Evolutionary conservation across 352 stramenopile genomes (phyloP), one percentile per base, ranked within the genome.

Genomic region (Phytophthora meadii): DNA sequence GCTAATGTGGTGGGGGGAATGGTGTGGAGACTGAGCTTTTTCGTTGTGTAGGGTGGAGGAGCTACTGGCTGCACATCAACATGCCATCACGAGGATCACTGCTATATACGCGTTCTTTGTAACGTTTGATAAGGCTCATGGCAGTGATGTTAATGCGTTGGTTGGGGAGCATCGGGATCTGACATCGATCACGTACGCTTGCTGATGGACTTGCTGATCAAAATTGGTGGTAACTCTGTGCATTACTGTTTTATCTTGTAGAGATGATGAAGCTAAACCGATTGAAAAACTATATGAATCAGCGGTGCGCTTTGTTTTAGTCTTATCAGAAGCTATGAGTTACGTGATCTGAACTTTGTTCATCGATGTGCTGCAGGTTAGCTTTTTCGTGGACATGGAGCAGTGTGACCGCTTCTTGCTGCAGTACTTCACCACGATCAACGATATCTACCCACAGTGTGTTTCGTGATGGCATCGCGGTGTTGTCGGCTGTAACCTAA

Each of bases 371-470:
- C 50, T 57, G 14, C 36, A 88, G 82, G 84, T 94, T 27, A 77
- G 70, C 14, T 93, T 91, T 51, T 95, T 94, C 49, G 84, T 95
- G 39, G 86, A 95, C 56, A 95, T 94, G 85, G 87, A 95, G 74
- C 87, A 95, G 63, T 94, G 87, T 44, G 87, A 95, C 53, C 81
- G 84, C 3, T 88, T 88, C 28, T 72, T 95, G 30, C 52, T 93
- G 17, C 64, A 80, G 22, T 92, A 92, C 24, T 95, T 94, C 57
- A 89, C 82, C 8, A 91, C 77, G 6, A 94, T 95, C 74, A 93
- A 94, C 65, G 85, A 94, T 48, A 87, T 92, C 14, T 81, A 91
- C 39, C 78, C 82, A 12, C 78, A 92, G 84, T 95, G 64, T 50
- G 81, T 76, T 47, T 15, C 5, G 9, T 41, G 17, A 15, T 15